These are phyloP conservation scores for Stentor roeselii DNA, from an alignment of 73 alveolate genomes.

Conservation along the genomic window DNA sequence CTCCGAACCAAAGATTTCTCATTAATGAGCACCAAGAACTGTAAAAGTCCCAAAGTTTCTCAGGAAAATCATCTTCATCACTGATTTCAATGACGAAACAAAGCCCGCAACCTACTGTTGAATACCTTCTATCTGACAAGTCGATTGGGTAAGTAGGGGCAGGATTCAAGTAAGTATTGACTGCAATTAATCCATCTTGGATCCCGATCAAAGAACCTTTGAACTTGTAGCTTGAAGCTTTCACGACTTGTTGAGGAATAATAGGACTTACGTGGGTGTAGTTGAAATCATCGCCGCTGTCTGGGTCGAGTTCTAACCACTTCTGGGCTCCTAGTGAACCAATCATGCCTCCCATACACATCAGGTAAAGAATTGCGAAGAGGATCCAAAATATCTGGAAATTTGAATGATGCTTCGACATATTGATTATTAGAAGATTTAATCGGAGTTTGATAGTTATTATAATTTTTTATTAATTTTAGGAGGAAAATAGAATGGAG, in stretches of 20 bases:
- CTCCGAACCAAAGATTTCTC: not conserved
- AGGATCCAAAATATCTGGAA: too few species aligned
- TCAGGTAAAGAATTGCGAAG: not conserved
- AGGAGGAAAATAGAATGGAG: too few species aligned
- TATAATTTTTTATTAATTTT: too few species aligned
- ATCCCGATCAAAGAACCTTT: not conserved
- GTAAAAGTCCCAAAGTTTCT: not conserved
- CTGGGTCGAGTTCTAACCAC: not conserved
- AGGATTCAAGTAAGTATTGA: too few species aligned
- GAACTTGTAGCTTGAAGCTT: too few species aligned
- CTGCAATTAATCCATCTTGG: not conserved
- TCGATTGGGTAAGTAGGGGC: not conserved
- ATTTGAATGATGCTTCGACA: too few species aligned
- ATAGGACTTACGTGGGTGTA: too few species aligned
- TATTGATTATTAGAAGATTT: too few species aligned
- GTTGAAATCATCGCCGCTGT: not conserved
- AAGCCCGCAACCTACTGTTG: not conserved
- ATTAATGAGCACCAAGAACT: not conserved
- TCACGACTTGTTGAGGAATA: too few species aligned
- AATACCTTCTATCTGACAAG: not conserved
- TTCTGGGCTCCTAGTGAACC: not conserved
- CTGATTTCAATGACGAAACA: not conserved
- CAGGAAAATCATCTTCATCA: not conserved
- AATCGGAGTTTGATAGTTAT: too few species aligned
- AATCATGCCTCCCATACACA: not conserved